A percentile compares a stretch with the other conserved stretches of the same genome.
phyloP scores from a whole-genome alignment of 306 rosid genomes.

The Acacia confusa region DNA sequence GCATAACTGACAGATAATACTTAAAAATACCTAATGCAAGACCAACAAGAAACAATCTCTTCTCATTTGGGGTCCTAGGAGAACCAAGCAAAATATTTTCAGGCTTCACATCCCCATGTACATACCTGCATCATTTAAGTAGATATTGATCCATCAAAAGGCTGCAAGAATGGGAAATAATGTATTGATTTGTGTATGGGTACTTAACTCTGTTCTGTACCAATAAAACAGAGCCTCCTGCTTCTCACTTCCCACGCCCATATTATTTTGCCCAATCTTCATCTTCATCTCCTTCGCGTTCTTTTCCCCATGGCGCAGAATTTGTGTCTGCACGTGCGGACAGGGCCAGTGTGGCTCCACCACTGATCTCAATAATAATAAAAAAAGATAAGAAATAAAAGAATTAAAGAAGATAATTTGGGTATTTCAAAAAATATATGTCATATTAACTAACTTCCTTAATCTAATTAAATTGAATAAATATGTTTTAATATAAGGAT shows the following conservation, averaged over 20 bases:
- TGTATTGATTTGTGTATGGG: not conserved
- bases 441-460: no score
- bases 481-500: no score
- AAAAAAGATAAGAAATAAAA: rapidly evolving
- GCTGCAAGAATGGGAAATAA: no score
- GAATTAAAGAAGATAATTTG: no score
- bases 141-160: slow-evolving; percentile 1
- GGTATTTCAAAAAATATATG: no score
- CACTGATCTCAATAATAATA: no score
- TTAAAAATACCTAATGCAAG: slow-evolving; percentile 73
- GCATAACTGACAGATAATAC: slow-evolving; percentile 17
- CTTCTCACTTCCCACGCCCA: not conserved
- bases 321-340: no score
- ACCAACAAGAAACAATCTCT: slow-evolving; percentile 77
- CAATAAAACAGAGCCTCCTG: not conserved
- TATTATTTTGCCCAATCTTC: not conserved
- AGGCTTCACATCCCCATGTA: slow-evolving; percentile 93
- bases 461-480: no score
- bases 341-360: no score
- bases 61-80: slow-evolving; percentile 78
- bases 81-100: slow-evolving; percentile 91
- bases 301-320: slow-evolving; percentile 41
- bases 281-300: not conserved
- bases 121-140: slow-evolving; percentile 52
- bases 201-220: not conserved